Evolutionary conservation across 331 rosid species (phyloP).

Genomic region (Pyrus hybrid): DNA sequence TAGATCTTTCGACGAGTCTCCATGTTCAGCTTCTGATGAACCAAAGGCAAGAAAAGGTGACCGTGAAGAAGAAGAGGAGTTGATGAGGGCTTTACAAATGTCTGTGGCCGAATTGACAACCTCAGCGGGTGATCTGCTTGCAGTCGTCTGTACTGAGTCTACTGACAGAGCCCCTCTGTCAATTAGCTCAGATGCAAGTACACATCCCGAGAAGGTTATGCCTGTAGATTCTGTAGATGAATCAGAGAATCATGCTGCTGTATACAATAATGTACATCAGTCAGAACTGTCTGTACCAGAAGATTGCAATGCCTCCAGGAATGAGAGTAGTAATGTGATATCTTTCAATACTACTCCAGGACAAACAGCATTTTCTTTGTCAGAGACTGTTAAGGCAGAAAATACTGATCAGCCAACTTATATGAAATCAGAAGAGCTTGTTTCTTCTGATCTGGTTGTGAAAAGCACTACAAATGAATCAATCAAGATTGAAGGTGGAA

Average conservation of each 20-base stretch:
- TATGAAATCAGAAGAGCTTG: constrained; percentile 30
- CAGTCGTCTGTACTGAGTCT: constrained; percentile 1
- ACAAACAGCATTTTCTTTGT: constrained; percentile 21
- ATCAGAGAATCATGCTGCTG: constrained; percentile 28
- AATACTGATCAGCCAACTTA: constrained; percentile 26
- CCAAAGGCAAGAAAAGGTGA: constrained; percentile 64
- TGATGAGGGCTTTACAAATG: constrained; percentile 59
- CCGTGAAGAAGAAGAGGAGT: constrained; percentile 82
- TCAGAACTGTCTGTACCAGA: constrained; percentile 33
- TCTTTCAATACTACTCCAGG: constrained; percentile 24
- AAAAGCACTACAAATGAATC: constrained; percentile 27
- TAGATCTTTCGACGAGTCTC: constrained; percentile 73
- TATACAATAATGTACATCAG: constrained; percentile 22
- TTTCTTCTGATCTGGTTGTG: constrained; percentile 26
- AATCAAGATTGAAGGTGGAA: constrained; percentile 33
- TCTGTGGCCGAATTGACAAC: constrained; percentile 40
- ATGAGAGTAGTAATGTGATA: constrained; percentile 23
- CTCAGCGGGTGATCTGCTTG: constrained; percentile 30
- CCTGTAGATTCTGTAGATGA: constrained; percentile 35
- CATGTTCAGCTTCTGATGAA: constrained; percentile 46
- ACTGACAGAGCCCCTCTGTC: constrained; percentile 20
- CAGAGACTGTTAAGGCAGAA: constrained; percentile 20
- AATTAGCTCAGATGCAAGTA: constrained; percentile 27
- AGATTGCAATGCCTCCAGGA: constrained; percentile 28
- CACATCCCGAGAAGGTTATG: constrained; percentile 14